These are phyloP conservation scores for Blastosporella zonata DNA, from an alignment of 1,284 basidiomycete species.

Conservation along the genomic window DNA sequence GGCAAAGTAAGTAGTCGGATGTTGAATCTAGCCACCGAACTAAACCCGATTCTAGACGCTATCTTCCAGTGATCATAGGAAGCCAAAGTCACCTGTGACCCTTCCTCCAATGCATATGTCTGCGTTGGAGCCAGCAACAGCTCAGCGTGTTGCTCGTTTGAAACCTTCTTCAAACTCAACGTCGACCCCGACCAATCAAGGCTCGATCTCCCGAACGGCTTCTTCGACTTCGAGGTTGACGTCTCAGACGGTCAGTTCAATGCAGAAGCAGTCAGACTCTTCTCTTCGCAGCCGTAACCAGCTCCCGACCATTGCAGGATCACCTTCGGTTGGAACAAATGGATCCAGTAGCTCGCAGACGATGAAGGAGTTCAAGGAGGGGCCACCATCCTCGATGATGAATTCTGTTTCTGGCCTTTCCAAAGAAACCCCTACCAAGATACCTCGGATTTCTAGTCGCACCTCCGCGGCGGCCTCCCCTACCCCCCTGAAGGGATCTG, in stretches of 20 bases:
- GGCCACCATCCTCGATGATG: conserved; percentile 43
- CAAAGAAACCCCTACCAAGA: conserved; percentile 90
- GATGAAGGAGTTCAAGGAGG: conserved; percentile 56
- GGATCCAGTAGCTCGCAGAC: conserved; percentile 49
- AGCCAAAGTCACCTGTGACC: conserved; percentile 58
- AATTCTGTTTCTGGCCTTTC: conserved; percentile 50
- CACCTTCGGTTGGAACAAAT: conserved; percentile 75
- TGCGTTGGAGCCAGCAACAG: conserved; percentile 74
- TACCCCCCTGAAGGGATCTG: conserved; percentile 51
- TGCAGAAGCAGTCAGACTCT: conserved; percentile 78
- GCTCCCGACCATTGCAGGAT: conserved; percentile 86
- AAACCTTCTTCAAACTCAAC: conserved; percentile 52
- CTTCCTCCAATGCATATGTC: conserved; percentile 88
- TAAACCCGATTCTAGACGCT: conserved; percentile 57
- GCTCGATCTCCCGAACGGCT: conserved; percentile 39
- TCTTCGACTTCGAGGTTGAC: conserved; percentile 62
- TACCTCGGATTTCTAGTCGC: conserved; percentile 85
- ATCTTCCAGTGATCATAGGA: conserved; percentile 79
- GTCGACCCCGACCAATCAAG: conserved; percentile 42
- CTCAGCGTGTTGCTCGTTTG: conserved; percentile 75
- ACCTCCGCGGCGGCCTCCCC: conserved; percentile 69
- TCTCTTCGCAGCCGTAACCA: conserved; percentile 73
- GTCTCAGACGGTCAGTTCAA: conserved; percentile 72
- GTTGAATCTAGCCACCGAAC: conserved; percentile 8
- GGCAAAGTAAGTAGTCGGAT: conserved; percentile 71